These are phyloP conservation scores for Cyberlindnera misumaiensis DNA, from an alignment of 805 yeast species.

Conservation along the genomic window DNA sequence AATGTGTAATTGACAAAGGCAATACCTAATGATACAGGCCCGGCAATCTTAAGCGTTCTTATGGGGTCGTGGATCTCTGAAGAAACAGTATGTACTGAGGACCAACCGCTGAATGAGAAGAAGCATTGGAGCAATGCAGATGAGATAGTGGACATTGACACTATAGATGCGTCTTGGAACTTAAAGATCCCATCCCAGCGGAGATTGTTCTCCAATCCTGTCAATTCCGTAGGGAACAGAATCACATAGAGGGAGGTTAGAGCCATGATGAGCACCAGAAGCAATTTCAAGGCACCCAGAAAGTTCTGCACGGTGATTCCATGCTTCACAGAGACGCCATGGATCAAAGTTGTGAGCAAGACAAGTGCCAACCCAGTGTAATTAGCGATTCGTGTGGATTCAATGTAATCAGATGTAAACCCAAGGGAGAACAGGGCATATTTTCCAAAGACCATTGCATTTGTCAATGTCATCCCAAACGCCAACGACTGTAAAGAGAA, in stretches of 20 bases:
- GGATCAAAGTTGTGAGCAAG: conserved; percentile 33
- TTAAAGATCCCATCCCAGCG: conserved; percentile 24
- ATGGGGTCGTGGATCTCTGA: conserved; percentile 57
- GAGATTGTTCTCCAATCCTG: conserved; percentile 35
- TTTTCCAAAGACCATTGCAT: conserved; percentile 56
- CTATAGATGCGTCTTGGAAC: conserved; percentile 24
- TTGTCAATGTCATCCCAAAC: conserved; percentile 50
- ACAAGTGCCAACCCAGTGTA: conserved; percentile 35
- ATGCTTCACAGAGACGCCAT: conserved; percentile 51
- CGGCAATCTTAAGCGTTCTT: conserved; percentile 52
- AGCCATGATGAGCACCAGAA: conserved; percentile 46
- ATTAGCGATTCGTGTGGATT: conserved; percentile 28
- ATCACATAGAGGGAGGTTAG: conserved; percentile 52
- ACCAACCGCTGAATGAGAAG: conserved; percentile 61
- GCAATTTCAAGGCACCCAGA: conserved; percentile 55
- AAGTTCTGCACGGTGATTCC: conserved; percentile 59
- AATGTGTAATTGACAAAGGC: conserved; percentile 42
- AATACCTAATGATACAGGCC: conserved; percentile 45
- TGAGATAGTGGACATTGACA: conserved; percentile 41
- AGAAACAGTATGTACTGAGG: conserved; percentile 50
- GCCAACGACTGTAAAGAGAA: conserved; percentile 42
- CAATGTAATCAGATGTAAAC: conserved; percentile 29
- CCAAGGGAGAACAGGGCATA: conserved; percentile 42
- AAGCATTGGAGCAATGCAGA: conserved; percentile 51
- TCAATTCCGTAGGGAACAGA: conserved; percentile 35